Conservation (phyloP, 1,284 basidiomycete genomes). For the Caloboletus inedulis region DNA sequence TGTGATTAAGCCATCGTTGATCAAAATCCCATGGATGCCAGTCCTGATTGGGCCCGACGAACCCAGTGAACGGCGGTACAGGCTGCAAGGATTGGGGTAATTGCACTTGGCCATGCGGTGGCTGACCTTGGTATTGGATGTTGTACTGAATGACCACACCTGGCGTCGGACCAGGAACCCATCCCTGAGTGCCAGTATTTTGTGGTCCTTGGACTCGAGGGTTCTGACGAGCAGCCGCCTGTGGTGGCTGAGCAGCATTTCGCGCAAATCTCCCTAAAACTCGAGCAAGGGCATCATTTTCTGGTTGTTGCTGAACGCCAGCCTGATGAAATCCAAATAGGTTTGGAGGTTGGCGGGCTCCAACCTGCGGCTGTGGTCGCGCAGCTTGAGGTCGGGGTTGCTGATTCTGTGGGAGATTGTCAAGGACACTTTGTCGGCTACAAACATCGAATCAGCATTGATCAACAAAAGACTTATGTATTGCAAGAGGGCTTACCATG, state of each 20-base stretch:
- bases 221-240: constrained; percentile 17
- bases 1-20: constrained; percentile 29
- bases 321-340: constrained; percentile 28
- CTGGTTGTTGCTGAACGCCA: constrained; percentile 31
- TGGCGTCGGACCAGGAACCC: constrained; percentile 32
- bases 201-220: constrained; percentile 22
- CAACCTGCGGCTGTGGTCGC: constrained; percentile 36
- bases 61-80: constrained; percentile 51
- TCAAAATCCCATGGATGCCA: constrained; percentile 60
- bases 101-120: constrained; percentile 23
- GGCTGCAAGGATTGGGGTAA: constrained; percentile 35
- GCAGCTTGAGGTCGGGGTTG: constrained; percentile 36
- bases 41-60: constrained; percentile 57
- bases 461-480: constrained; percentile 4
- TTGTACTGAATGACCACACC: constrained; percentile 55
- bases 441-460: constrained; percentile 14
- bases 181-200: constrained; percentile 29
- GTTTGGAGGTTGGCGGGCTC: constrained; percentile 30
- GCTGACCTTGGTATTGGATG: constrained; percentile 48
- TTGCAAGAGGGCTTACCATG: constrained; percentile 67
- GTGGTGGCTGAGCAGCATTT: constrained; percentile 31
- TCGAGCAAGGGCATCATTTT: constrained; percentile 39
- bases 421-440: constrained; percentile 85
- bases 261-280: constrained; percentile 53
- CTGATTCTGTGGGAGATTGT: constrained; percentile 39